Evolutionary conservation across 345 rosid species (phyloP).

Genomic region (Hirschfeldia incana): DNA sequence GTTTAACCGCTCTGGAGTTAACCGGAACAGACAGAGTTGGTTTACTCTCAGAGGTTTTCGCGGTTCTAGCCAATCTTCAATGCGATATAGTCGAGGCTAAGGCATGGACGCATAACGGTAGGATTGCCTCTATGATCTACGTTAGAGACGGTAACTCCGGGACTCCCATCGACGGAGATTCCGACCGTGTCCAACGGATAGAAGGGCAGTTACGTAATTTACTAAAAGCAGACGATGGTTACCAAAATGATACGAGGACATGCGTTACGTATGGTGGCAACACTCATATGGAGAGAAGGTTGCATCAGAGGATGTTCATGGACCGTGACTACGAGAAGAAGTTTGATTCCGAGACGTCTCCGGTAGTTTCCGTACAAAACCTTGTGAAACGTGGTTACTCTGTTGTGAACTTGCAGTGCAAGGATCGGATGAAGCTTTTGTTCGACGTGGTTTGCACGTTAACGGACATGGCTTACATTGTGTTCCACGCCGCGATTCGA

Average conservation of each 20-base stretch:
- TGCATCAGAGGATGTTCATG: conserved; percentile 95
- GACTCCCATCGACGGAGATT: conserved; percentile 58
- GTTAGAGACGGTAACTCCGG: conserved; percentile 69
- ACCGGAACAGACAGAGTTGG: conserved; percentile 83
- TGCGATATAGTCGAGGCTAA: conserved; percentile 77
- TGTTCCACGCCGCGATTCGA: conserved; percentile 80
- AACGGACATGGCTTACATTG: conserved; percentile 93
- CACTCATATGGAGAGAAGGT: conserved; percentile 88
- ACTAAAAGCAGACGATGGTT: conserved; percentile 81
- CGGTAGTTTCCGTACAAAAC: conserved; percentile 75
- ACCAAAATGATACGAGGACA: conserved; percentile 70
- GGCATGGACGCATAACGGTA: conserved; percentile 85
- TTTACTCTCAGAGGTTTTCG: conserved; percentile 74
- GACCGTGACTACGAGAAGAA: conserved; percentile 90
- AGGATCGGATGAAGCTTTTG: conserved; percentile 82
- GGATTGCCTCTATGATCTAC: conserved; percentile 66
- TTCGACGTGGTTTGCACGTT: conserved; percentile 93
- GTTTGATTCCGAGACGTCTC: conserved; percentile 49
- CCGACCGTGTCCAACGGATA: conserved; percentile 50
- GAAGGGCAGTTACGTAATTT: conserved; percentile 64
- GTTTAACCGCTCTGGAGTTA: conserved; percentile 66
- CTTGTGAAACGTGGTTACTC: conserved; percentile 79
- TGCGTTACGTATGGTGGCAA: conserved; percentile 63
- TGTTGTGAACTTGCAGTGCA: conserved; percentile 83
- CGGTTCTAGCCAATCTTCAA: conserved; percentile 69